Conservation (phyloP, 202 grass and related monocot genomes). For the Setaria italica region DNA sequence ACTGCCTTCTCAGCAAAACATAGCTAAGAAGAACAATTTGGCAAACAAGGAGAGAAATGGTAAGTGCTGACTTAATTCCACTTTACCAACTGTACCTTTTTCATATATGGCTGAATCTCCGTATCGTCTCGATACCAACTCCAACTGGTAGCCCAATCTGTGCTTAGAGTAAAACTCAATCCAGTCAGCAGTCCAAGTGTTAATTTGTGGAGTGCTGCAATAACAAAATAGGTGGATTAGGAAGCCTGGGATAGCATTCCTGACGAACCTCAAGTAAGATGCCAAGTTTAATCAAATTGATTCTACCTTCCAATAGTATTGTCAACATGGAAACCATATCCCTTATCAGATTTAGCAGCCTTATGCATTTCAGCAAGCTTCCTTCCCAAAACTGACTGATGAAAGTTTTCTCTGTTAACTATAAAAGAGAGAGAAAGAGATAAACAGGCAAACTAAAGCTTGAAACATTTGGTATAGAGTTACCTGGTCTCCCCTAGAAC, state of each 20-base stretch:
- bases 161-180: constrained; percentile 83
- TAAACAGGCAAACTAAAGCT: background rate
- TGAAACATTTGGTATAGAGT: constrained; percentile 27
- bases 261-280: background rate
- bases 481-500: constrained; percentile 77
- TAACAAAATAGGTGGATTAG: constrained; percentile 8
- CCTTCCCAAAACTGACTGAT: constrained; percentile 74
- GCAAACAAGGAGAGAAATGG: constrained; percentile 4
- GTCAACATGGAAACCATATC: constrained; percentile 72
- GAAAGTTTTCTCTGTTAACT: constrained; percentile 5
- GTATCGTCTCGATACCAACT: constrained; percentile 56
- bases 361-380: constrained; percentile 91
- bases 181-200: constrained; percentile 83
- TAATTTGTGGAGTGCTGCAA: constrained; percentile 82
- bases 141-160: constrained; percentile 77
- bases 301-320: constrained; percentile 82
- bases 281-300: background rate
- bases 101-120: constrained; percentile 72
- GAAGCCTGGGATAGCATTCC: background rate
- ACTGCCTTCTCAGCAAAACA: background rate
- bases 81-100: constrained; percentile 57
- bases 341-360: constrained; percentile 69
- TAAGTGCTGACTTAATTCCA: background rate
- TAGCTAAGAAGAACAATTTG: background rate
- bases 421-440: background rate